These are phyloP conservation scores for Penicillium coprophilum DNA, from an alignment of 495 filamentous ascomycete genomes.

Conservation along the genomic window DNA sequence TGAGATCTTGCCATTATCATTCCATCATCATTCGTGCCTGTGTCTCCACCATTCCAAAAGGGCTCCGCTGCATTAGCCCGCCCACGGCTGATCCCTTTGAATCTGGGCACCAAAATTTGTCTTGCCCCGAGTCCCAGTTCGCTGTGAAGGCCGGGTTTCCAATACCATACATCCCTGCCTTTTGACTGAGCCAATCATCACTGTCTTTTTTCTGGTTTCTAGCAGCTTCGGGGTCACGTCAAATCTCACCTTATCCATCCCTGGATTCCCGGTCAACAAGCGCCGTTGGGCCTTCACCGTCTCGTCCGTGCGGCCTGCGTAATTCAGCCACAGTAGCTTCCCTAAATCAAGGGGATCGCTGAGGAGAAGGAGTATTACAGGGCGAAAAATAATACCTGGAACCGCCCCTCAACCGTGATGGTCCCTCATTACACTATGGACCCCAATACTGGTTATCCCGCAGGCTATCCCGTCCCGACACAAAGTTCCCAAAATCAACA, in stretches of 20 bases:
- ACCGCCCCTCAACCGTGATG: slow-evolving; percentile 19
- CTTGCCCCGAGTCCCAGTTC: slow-evolving; percentile 22
- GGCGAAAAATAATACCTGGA: slow-evolving; percentile 11
- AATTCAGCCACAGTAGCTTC: slow-evolving; percentile 18
- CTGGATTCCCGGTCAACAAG: slow-evolving; percentile 26
- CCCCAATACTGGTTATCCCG: slow-evolving; percentile 44
- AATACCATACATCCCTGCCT: slow-evolving; percentile 20
- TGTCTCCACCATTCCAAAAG: slow-evolving; percentile 29
- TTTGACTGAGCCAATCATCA: slow-evolving; percentile 27
- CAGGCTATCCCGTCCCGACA: slow-evolving; percentile 41
- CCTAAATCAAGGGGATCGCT: slow-evolving; percentile 14
- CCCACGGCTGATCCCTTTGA: slow-evolving; percentile 39
- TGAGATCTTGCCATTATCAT: background rate
- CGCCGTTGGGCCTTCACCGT: slow-evolving; percentile 6
- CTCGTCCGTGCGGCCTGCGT: slow-evolving; percentile 30
- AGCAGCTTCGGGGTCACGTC: background rate
- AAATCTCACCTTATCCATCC: slow-evolving; percentile 22
- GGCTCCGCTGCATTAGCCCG: slow-evolving; percentile 39
- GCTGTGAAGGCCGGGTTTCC: slow-evolving; percentile 19
- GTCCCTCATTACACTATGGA: slow-evolving; percentile 40
- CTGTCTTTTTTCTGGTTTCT: slow-evolving; percentile 5
- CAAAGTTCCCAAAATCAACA: slow-evolving; percentile 39
- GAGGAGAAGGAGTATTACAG: slow-evolving; percentile 18
- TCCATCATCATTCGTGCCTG: slow-evolving; percentile 8
- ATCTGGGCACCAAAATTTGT: slow-evolving; percentile 38